phyloP scores from a whole-genome alignment of 495 filamentous ascomycete species.

The Tuber indicum region DNA sequence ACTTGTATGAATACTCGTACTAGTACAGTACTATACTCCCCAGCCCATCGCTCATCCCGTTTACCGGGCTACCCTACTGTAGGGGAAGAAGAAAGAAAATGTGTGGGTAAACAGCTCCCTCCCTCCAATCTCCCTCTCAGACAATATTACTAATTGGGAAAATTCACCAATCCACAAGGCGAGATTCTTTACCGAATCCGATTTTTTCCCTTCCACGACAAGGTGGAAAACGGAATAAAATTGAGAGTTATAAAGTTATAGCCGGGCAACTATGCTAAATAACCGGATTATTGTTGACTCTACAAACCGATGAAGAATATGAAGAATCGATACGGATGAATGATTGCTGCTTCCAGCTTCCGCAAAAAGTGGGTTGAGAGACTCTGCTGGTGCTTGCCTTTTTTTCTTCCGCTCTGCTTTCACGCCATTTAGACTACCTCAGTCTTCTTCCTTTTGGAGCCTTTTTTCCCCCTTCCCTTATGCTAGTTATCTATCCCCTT shows the following conservation, averaged over 20 bases:
- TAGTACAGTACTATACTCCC: too few relatives aligned
- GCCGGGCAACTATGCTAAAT: conserved; percentile 26
- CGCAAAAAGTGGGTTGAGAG: conserved; percentile 20
- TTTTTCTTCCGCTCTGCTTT: conserved; percentile 18
- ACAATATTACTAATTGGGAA: not conserved
- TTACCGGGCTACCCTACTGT: too few relatives aligned
- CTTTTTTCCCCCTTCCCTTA: not conserved
- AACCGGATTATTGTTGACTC: conserved; percentile 36
- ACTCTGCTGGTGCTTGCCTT: conserved; percentile 34
- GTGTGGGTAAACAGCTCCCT: not conserved
- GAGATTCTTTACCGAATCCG: not conserved
- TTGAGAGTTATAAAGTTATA: conserved; percentile 21
- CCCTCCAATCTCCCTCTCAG: too few relatives aligned
- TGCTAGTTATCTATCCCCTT: not conserved
- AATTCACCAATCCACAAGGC: not conserved
- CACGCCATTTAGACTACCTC: conserved; percentile 24
- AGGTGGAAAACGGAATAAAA: not conserved
- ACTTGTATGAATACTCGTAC: too few relatives aligned
- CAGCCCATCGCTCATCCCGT: too few relatives aligned
- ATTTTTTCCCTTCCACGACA: conserved; percentile 20
- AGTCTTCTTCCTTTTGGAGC: conserved; percentile 12
- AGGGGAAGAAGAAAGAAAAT: too few relatives aligned
- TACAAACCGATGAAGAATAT: conserved; percentile 33
- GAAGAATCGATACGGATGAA: conserved; percentile 31
- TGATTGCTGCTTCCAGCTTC: conserved; percentile 34